Evolutionary conservation across 768 basidiomycete species (phyloP), one percentile per base, ranked within the genome.

Genomic region (Rhodotorula kratochvilovae): DNA sequence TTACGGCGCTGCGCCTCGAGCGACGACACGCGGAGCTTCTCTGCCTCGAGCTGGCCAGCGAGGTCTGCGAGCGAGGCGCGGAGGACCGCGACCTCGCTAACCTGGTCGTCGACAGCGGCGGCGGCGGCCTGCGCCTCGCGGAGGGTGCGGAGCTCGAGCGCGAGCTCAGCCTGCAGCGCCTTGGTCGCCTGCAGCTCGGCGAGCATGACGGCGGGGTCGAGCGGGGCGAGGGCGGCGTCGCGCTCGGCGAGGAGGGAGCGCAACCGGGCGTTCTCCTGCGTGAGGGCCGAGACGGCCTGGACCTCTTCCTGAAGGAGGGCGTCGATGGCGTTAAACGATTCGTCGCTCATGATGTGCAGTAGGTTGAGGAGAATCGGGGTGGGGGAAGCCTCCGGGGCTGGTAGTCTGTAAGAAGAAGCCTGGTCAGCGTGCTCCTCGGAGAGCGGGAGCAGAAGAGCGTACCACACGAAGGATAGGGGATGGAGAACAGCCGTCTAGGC

Each of bases 241-340:
- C 55, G 67, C 13, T 39, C 53, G n/a, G 56, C 61, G 64, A 73
- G 39, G 36, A 73, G 64, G 31, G 59, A 48, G 31, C 72, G 72
- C 16, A 73, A 67, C 11, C 64, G 54, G 12, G 72, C 72, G 61
- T 73, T 73, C 67, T 73, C 72, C 45, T 62, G 63, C 15, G 64
- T 36, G 39, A 73, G 64, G 48, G 67, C 42, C 33, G 60, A 17
- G 59, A 69, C 53, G 60, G 46, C 61, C 64, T 54, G 29, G 33
- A 45, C 61, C 56, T 67, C 65, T 13, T 70, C 63, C 33, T 65
- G 59, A 35, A 70, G 33, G 58, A 70, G 61, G 43, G 70, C 70
- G 61, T 71, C 70, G 70, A 71, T 48, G 3, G 65, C 65, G 39
- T 61, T 61, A 42, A 67, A 71, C 21, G 70, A 71, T 19, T 57